Conservation (phyloP, 352 stramenopile genomes). For the Phytophthora sansomeana region DNA sequence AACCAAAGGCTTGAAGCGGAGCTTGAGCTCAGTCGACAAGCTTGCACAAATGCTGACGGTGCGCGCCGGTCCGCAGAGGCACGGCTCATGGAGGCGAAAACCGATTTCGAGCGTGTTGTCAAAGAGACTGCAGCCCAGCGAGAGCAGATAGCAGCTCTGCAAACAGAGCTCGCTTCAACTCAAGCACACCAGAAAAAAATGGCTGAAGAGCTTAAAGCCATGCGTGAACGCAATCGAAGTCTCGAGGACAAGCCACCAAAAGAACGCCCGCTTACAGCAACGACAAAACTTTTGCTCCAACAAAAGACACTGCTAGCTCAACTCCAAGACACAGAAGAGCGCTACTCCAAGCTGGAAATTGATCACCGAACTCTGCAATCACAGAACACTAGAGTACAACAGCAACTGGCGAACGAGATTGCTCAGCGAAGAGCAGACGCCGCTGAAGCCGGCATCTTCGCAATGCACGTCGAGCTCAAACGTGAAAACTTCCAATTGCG, state of each 20-base stretch:
- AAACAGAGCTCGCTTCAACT: constrained; percentile 40
- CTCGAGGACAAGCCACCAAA: constrained; percentile 26
- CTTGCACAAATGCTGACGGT: constrained; percentile 18
- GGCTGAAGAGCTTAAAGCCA: constrained; percentile 20
- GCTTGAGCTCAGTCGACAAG: constrained; percentile 28
- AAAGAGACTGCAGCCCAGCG: constrained; percentile 44
- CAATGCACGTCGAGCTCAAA: constrained; percentile 79
- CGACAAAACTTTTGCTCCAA: constrained; percentile 31
- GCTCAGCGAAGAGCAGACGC: constrained; percentile 31
- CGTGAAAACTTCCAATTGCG: constrained; percentile 74
- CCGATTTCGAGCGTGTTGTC: constrained; percentile 32
- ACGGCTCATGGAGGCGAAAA: constrained; percentile 25
- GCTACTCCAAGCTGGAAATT: constrained; percentile 22
- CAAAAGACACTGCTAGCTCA: constrained; percentile 36
- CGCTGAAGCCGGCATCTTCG: constrained; percentile 50
- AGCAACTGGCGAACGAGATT: constrained; percentile 32
- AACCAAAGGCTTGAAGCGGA: constrained; percentile 34
- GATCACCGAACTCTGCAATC: constrained; percentile 29
- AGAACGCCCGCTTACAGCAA: constrained; percentile 24
- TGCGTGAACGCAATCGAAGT: constrained; percentile 21
- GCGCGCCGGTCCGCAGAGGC: constrained; percentile 13
- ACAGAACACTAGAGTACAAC: constrained; percentile 19
- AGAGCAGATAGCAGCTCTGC: constrained; percentile 47
- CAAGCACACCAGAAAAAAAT: constrained; percentile 21
- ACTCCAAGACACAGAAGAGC: constrained; percentile 32